Evolutionary conservation across 257 asterid species (phyloP).

Genomic region (Ilex asprella): DNA sequence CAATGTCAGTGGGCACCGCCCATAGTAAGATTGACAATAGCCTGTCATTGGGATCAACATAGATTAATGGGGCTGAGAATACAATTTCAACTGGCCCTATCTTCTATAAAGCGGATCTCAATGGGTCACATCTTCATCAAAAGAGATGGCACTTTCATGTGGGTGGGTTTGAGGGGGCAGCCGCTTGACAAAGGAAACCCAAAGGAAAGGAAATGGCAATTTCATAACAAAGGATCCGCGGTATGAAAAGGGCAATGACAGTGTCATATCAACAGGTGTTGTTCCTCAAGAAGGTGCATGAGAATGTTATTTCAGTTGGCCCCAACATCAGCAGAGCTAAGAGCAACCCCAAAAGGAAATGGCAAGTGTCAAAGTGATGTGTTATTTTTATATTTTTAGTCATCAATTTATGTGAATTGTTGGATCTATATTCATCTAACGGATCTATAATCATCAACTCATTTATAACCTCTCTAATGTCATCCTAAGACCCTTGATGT

Average conservation of each 20-base stretch:
- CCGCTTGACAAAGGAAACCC: slow-evolving; percentile 29
- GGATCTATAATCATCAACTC: too few relatives aligned
- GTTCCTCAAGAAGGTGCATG: slow-evolving; percentile 29
- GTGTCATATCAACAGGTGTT: slow-evolving; percentile 27
- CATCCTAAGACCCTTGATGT: too few relatives aligned
- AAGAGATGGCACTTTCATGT: slow-evolving; percentile 29
- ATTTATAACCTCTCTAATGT: too few relatives aligned
- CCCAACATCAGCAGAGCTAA: slow-evolving; percentile 30
- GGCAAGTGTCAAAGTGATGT: too few relatives aligned
- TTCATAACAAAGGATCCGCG: slow-evolving; percentile 22
- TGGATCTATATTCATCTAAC: too few relatives aligned
- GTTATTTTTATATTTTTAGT: too few relatives aligned
- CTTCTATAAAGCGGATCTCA: slow-evolving; percentile 22
- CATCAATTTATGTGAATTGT: too few relatives aligned
- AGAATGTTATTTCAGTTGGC: slow-evolving; percentile 26
- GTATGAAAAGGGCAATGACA: slow-evolving; percentile 27
- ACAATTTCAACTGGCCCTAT: slow-evolving; percentile 21
- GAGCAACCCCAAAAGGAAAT: too few relatives aligned
- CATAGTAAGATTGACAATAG: slow-evolving; percentile 18
- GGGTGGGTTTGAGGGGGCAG: slow-evolving; percentile 31
- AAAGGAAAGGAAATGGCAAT: slow-evolving; percentile 27
- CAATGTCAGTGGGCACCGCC: slow-evolving; percentile 15
- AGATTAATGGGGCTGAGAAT: slow-evolving; percentile 18
- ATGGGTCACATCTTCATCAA: slow-evolving; percentile 31
- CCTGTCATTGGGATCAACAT: slow-evolving; percentile 26